phyloP scores from a whole-genome alignment of 2,329 filamentous ascomycete genomes.

The Fusarium siculi region DNA sequence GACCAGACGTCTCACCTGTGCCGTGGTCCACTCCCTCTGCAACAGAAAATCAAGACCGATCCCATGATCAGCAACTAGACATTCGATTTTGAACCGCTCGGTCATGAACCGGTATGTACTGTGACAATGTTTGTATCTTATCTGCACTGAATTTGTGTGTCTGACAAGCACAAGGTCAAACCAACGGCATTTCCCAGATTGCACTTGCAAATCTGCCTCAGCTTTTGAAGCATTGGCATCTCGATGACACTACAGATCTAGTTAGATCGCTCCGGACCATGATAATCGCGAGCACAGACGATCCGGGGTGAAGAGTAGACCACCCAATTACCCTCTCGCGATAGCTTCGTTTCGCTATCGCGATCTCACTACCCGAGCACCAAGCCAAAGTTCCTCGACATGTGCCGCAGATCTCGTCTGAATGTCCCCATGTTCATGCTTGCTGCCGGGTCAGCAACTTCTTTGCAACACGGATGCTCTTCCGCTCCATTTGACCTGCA shows the following conservation, averaged over 20 bases:
- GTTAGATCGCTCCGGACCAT: slow-evolving; percentile 18
- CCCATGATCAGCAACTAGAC: slow-evolving; percentile 35
- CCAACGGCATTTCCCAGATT: slow-evolving; percentile 17
- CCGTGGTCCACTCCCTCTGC: slow-evolving; percentile 18
- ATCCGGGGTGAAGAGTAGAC: slow-evolving; percentile 9
- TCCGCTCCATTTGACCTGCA: slow-evolving; percentile 28
- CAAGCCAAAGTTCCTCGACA: slow-evolving; percentile 2
- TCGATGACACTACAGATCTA: slow-evolving; percentile 33
- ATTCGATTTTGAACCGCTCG: slow-evolving; percentile 11
- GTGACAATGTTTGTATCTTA: slow-evolving; percentile 14
- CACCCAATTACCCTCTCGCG: slow-evolving; percentile 24
- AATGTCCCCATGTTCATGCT: slow-evolving; percentile 23
- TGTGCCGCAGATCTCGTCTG: slow-evolving; percentile 20
- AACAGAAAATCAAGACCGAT: slow-evolving; percentile 24
- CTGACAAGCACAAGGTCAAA: slow-evolving; percentile 25
- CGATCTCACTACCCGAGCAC: slow-evolving; percentile 5
- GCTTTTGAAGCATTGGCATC: slow-evolving; percentile 19
- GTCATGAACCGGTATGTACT: slow-evolving; percentile 21
- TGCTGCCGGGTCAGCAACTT: slow-evolving; percentile 12
- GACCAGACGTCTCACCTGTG: slow-evolving; percentile 19
- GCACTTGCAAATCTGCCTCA: not conserved
- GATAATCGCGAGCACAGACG: slow-evolving; percentile 24
- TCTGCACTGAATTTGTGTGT: slow-evolving; percentile 3
- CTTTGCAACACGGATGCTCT: slow-evolving; percentile 19
- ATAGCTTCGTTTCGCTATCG: slow-evolving; percentile 27